phyloP scores from a whole-genome alignment of 1,139 yeast genomes.

The Pichia terricola region DNA sequence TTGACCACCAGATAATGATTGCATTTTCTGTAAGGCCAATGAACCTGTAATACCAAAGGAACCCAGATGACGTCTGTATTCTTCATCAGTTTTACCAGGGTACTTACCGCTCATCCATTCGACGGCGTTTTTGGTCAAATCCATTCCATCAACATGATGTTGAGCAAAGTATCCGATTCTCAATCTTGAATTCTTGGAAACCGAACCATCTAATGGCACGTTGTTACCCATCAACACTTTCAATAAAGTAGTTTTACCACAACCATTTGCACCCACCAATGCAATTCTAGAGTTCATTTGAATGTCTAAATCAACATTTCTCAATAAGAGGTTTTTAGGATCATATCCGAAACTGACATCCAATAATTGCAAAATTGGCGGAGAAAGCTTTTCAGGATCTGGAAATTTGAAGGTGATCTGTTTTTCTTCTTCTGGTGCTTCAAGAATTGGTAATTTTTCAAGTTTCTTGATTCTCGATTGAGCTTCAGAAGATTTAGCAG shows the following conservation, averaged over 20 bases:
- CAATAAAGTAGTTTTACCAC: constrained; percentile 93
- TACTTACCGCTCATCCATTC: constrained; percentile 85
- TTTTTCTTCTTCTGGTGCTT: constrained; percentile 92
- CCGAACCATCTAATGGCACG: constrained; percentile 64
- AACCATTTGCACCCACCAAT: constrained; percentile 97
- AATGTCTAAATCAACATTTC: constrained; percentile 78
- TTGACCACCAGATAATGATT: constrained; percentile 91
- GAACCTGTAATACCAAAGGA: constrained; percentile 96
- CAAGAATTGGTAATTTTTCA: constrained; percentile 86
- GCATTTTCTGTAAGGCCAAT: constrained; percentile 85
- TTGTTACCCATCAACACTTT: constrained; percentile 75
- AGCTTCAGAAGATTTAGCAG: constrained; percentile 95
- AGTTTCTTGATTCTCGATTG: constrained; percentile 94
- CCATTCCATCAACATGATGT: constrained; percentile 98
- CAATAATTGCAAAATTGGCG: constrained; percentile 86
- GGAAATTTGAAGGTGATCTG: constrained; percentile 83
- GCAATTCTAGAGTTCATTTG: constrained; percentile 94
- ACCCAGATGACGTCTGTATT: constrained; percentile 92
- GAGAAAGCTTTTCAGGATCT: constrained; percentile 85
- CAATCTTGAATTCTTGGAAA: constrained; percentile 72
- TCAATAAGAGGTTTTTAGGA: constrained; percentile 50
- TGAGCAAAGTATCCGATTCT: constrained; percentile 98
- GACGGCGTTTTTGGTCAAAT: constrained; percentile 75
- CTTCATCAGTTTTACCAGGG: constrained; percentile 95
- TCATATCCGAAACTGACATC: constrained; percentile 80